These are phyloP conservation scores for Silene uniflora DNA, from an alignment of 148 eudicot genomes.

Conservation along the genomic window DNA sequence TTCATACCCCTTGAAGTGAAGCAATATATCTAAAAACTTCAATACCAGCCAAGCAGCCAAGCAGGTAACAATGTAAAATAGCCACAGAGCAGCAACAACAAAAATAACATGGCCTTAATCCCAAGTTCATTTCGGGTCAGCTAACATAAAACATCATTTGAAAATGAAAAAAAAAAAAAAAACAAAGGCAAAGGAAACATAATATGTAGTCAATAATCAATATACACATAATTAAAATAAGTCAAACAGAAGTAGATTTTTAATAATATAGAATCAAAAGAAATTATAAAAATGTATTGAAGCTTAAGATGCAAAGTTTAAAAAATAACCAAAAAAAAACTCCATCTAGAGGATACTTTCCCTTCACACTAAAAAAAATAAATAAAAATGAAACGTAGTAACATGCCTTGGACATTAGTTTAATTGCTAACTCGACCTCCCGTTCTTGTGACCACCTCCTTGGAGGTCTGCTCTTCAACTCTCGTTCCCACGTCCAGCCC, in stretches of 20 bases:
- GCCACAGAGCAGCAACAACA: background rate
- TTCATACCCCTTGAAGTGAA: background rate
- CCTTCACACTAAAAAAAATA: background rate
- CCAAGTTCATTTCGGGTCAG: background rate
- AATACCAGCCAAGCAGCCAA: background rate
- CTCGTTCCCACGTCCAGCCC: constrained; percentile 99
- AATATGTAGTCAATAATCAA: too few species aligned
- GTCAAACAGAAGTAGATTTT: too few species aligned
- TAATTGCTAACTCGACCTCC: constrained; percentile 91
- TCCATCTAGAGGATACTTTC: too few species aligned
- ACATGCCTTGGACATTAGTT: constrained; percentile 81
- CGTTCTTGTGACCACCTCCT: constrained; percentile 91
- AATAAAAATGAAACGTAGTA: constrained; percentile 5
- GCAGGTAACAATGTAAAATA: background rate
- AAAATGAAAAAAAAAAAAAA: too few species aligned
- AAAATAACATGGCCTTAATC: background rate
- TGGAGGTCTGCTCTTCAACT: constrained; percentile 69
- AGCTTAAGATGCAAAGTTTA: too few species aligned
- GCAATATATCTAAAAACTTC: background rate
- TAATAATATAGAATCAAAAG: too few species aligned
- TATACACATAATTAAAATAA: too few species aligned
- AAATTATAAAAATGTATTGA: too few species aligned
- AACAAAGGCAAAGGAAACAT: too few species aligned
- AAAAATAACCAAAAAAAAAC: too few species aligned
- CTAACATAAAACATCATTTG: background rate